Evolutionary conservation across 257 asterid genomes (phyloP).

Genomic region (Solanum gandarillasii): DNA sequence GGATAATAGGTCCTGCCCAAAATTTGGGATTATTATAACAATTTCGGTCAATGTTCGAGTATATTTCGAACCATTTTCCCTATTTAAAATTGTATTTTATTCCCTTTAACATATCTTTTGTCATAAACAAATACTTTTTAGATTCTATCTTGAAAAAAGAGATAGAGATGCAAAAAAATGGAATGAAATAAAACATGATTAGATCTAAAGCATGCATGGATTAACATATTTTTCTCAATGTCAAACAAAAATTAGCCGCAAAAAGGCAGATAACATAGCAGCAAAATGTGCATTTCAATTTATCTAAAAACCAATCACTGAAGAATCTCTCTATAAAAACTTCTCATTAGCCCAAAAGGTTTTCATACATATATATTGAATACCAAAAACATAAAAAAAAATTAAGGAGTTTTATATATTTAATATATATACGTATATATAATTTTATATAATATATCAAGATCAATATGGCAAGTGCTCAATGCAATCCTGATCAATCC

Average conservation of each 20-base stretch:
- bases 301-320: neutral
- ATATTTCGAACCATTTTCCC: too few relatives aligned
- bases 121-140: neutral
- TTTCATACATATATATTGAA: neutral
- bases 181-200: neutral
- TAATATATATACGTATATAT: neutral
- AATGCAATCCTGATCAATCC: constrained; percentile 26
- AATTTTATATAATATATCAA: neutral
- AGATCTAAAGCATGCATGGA: neutral
- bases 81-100: too few relatives aligned
- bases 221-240: neutral
- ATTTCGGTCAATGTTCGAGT: too few relatives aligned
- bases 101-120: neutral
- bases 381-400: neutral
- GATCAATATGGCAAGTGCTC: constrained; percentile 30
- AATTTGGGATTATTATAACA: too few relatives aligned
- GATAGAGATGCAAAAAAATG: neutral
- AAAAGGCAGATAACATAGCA: neutral
- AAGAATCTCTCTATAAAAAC: neutral
- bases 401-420: neutral
- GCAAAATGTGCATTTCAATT: neutral
- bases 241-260: neutral
- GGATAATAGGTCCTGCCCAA: too few relatives aligned
- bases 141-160: neutral
- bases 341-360: neutral